phyloP scores from a whole-genome alignment of 23 red algal species.

The Rhodosorus marinus region DNA sequence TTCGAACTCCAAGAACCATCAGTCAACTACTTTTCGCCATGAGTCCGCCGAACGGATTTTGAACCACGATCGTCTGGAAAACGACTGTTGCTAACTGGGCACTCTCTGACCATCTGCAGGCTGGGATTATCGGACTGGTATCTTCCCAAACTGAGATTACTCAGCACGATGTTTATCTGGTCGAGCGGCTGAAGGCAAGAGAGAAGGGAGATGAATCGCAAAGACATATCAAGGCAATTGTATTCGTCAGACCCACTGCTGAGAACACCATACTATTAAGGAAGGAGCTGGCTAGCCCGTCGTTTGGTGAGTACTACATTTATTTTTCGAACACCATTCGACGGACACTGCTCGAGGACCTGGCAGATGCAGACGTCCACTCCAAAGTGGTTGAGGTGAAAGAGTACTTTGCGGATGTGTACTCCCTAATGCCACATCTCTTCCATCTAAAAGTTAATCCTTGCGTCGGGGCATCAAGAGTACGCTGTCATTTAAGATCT shows the following conservation, averaged over 20 bases:
- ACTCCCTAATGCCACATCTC: conserved; percentile 18
- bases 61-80: no score
- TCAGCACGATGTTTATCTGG: no score
- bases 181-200: no score
- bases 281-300: conserved; percentile 42
- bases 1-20: no score
- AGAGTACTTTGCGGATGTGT: conserved; percentile 68
- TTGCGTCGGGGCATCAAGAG: conserved; percentile 25
- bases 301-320: conserved; percentile 46
- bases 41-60: no score
- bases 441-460: conserved; percentile 42
- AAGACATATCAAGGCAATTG: conserved; percentile 45
- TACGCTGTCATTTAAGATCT: no score
- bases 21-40: no score
- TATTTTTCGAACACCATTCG: conserved; percentile 63
- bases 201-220: no score
- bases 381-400: conserved; percentile 40
- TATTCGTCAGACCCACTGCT: conserved; percentile 62
- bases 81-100: no score
- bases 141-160: no score
- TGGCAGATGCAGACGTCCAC: conserved; percentile 72
- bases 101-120: no score
- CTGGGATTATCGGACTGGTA: no score
- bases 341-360: conserved; percentile 61
- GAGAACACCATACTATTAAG: conserved; percentile 49